phyloP scores from a whole-genome alignment of 2,329 filamentous ascomycete genomes.

The Fulvia fulva region DNA sequence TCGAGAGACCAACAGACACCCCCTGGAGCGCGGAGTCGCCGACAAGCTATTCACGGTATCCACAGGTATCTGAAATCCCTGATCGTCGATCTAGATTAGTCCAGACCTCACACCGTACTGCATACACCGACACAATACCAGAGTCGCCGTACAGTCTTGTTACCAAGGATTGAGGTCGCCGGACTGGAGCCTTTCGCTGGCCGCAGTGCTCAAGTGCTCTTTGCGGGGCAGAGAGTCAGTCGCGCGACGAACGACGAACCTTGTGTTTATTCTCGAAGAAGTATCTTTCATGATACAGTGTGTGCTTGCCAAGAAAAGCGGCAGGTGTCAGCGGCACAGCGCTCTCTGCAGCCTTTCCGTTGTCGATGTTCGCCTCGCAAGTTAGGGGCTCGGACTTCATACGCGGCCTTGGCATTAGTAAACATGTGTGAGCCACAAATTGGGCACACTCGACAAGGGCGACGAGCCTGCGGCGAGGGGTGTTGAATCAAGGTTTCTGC shows the following conservation, averaged over 20 bases:
- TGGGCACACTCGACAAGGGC: neutral
- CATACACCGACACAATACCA: neutral
- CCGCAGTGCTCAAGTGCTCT: too few species aligned
- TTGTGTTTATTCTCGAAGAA: neutral
- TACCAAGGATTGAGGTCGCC: neutral
- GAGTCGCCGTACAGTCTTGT: neutral
- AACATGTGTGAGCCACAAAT: neutral
- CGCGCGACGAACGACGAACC: neutral
- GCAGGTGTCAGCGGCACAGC: neutral
- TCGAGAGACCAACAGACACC: neutral
- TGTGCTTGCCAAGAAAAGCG: neutral
- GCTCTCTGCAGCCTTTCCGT: neutral
- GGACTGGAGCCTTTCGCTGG: neutral
- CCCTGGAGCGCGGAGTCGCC: neutral
- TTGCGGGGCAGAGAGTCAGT: too few species aligned
- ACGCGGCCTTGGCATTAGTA: neutral
- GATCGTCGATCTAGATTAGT: neutral
- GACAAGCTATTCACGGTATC: neutral
- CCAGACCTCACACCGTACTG: neutral
- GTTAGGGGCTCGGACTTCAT: neutral
- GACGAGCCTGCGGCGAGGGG: neutral
- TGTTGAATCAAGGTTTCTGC: neutral
- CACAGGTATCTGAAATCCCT: neutral
- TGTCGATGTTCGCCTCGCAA: neutral
- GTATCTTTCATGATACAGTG: neutral